Evolutionary conservation across 139 green algal species (phyloP).

Genomic region (Penium margaritaceum): DNA sequence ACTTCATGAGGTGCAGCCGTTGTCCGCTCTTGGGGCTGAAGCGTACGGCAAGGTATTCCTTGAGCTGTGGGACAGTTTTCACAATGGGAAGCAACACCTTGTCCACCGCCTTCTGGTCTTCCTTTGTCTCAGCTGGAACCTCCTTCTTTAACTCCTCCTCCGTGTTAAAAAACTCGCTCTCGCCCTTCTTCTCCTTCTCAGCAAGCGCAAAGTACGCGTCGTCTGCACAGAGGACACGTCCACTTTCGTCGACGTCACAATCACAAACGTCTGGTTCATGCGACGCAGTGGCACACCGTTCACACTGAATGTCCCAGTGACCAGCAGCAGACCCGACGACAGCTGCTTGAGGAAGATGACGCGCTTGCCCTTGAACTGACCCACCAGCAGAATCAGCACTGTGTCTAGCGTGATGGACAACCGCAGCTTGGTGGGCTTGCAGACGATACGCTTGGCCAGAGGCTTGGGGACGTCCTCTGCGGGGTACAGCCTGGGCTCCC

Average conservation of each 20-base stretch:
- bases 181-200: too few relatives aligned
- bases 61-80: too few relatives aligned
- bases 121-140: too few relatives aligned
- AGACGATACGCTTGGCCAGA: slow-evolving; percentile 54
- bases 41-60: too few relatives aligned
- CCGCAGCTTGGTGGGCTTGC: slow-evolving; percentile 79
- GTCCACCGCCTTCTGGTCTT: too few relatives aligned
- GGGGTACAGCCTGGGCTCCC: slow-evolving; percentile 87
- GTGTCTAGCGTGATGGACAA: slow-evolving; percentile 86
- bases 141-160: too few relatives aligned
- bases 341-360: slow-evolving; percentile 95
- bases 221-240: slow-evolving; percentile 48
- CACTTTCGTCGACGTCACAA: slow-evolving; percentile 91
- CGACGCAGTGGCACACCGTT: slow-evolving; percentile 91
- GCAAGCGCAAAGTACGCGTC: too few relatives aligned
- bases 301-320: slow-evolving; percentile 75
- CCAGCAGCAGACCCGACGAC: slow-evolving; percentile 82
- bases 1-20: too few relatives aligned
- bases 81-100: too few relatives aligned
- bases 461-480: slow-evolving; percentile 82
- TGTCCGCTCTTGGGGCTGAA: too few relatives aligned
- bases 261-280: slow-evolving; percentile 94
- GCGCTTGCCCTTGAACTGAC: slow-evolving; percentile 96
- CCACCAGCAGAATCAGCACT: slow-evolving; percentile 92
- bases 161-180: too few relatives aligned